phyloP scores from a whole-genome alignment of 257 asterid genomes.

The Capsicum pubescens region DNA sequence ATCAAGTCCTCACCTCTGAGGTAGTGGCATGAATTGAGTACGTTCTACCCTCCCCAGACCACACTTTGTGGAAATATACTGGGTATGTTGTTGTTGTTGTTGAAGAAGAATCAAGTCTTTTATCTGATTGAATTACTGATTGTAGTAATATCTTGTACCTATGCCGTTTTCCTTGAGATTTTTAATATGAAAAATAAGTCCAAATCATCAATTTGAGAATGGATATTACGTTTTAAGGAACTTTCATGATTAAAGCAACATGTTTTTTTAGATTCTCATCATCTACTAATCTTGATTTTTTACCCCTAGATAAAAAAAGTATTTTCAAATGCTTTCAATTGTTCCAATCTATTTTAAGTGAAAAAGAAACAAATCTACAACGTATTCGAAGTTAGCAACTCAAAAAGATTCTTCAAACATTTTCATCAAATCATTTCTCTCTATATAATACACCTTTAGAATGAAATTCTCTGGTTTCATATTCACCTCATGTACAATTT shows the following conservation, averaged over 20 bases:
- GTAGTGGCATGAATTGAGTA: too few species aligned
- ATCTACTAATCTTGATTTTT: background rate
- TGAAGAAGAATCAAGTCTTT: background rate
- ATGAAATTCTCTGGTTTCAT: background rate
- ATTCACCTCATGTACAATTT: background rate
- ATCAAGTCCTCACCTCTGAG: too few species aligned
- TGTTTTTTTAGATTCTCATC: background rate
- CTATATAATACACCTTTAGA: background rate
- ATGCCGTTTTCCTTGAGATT: background rate
- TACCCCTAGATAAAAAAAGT: background rate
- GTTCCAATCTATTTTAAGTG: background rate
- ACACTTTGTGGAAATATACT: too few species aligned
- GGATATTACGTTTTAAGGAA: background rate
- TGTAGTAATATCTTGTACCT: background rate
- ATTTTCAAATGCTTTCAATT: background rate
- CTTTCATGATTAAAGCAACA: background rate
- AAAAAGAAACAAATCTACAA: background rate
- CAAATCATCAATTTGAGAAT: background rate
- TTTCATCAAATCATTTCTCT: conserved; percentile 5
- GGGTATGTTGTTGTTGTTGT: too few species aligned
- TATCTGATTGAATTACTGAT: background rate
- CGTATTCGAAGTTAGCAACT: background rate
- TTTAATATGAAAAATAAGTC: background rate
- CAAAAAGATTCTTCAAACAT: background rate
- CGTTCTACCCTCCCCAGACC: too few species aligned